Conservation (phyloP, 805 yeast species). For the Lachancea lanzarotensis region DNA sequence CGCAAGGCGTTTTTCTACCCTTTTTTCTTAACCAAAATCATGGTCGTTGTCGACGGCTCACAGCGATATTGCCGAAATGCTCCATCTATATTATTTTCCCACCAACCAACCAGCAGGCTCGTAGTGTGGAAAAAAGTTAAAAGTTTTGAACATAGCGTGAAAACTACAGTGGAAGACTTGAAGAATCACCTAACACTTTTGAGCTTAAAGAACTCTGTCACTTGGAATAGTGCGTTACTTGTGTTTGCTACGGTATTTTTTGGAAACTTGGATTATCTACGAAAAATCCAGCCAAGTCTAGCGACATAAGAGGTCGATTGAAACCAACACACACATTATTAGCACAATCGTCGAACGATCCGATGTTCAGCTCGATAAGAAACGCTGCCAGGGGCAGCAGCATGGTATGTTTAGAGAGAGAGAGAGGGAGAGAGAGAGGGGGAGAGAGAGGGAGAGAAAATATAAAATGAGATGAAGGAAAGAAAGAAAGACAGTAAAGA, state of each 20-base stretch:
- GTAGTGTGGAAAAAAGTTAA: not conserved
- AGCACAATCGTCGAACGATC: not conserved
- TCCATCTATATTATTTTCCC: not conserved
- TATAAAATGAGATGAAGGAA: no score
- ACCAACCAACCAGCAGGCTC: slow-evolving; percentile 1
- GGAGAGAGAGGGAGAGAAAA: not conserved
- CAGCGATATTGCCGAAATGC: not conserved
- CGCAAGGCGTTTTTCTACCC: not conserved
- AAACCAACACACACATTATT: not conserved
- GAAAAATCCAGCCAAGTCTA: no score
- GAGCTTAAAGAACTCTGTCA: no score
- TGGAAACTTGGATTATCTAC: not conserved
- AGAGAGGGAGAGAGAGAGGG: not conserved
- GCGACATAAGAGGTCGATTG: no score
- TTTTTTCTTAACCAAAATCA: no score
- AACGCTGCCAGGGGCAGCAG: slow-evolving; percentile 4
- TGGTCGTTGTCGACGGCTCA: not conserved
- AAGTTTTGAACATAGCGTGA: not conserved
- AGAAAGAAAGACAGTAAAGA: not conserved
- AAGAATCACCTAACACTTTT: not conserved
- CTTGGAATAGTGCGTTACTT: no score
- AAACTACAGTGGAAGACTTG: no score
- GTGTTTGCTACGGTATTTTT: not conserved
- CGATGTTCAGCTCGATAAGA: slow-evolving; percentile 8
- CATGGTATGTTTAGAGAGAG: slow-evolving; percentile 4